Conservation (phyloP, 768 basidiomycete genomes). For the Kwoniella dejecticola region DNA sequence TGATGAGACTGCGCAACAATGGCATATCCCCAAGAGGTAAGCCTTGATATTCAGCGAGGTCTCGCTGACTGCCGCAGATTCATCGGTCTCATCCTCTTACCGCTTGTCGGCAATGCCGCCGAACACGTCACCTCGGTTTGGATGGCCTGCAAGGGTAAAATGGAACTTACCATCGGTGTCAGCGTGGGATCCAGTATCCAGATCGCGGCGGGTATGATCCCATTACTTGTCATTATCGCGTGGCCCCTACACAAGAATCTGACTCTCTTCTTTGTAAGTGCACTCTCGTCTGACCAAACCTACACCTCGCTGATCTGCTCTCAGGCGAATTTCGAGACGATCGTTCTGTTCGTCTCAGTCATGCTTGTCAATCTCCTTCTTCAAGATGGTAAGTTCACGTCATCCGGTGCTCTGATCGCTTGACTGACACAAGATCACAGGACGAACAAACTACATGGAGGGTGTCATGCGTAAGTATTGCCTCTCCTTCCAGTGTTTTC, state of each 20-base stretch:
- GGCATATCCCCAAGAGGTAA: slow-evolving; percentile 63
- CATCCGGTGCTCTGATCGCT: too few species aligned
- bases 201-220: slow-evolving; percentile 81
- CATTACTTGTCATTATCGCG: slow-evolving; percentile 81
- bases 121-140: slow-evolving; percentile 79
- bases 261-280: slow-evolving; percentile 82
- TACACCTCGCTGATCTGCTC: not conserved
- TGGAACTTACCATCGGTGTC: slow-evolving; percentile 69
- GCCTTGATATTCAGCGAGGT: not conserved
- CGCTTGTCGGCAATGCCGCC: slow-evolving; percentile 67
- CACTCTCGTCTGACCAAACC: not conserved
- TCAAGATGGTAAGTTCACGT: slow-evolving; percentile 45
- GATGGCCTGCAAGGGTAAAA: slow-evolving; percentile 79
- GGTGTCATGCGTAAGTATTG: slow-evolving; percentile 66
- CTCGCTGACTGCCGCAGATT: slow-evolving; percentile 57
- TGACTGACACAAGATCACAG: slow-evolving; percentile 61
- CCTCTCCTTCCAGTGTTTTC: too few species aligned
- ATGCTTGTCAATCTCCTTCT: slow-evolving; percentile 82
- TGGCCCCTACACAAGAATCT: slow-evolving; percentile 64
- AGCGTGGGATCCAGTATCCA: slow-evolving; percentile 57
- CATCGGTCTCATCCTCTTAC: slow-evolving; percentile 82
- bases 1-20: slow-evolving; percentile 81
- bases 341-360: slow-evolving; percentile 81
- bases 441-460: slow-evolving; percentile 90
- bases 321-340: slow-evolving; percentile 63